A percentile compares a stretch with the other conserved stretches of the same genome.
These are phyloP conservation scores for Mortierella sp. DNA, from an alignment of 371 early-diverging fungal species.

Conservation along the genomic window DNA sequence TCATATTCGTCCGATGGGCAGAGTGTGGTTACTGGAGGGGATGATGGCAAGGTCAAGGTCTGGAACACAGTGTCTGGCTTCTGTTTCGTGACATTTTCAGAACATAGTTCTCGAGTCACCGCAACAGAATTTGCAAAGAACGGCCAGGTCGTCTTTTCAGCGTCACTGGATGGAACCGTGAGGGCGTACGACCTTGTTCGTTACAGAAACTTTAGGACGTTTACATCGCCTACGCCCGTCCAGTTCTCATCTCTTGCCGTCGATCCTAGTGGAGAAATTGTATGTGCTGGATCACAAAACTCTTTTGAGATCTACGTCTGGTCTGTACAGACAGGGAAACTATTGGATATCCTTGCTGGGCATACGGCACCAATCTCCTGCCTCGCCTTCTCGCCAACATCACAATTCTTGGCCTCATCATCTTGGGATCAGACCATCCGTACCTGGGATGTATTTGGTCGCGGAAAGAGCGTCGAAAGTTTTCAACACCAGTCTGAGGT, in stretches of 20 bases:
- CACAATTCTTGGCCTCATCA: conserved; percentile 80
- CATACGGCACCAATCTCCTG: conserved; percentile 93
- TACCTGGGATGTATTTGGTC: conserved; percentile 94
- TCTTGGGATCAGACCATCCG: conserved; percentile 97
- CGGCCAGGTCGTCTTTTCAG: conserved; percentile 92
- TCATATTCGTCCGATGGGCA: conserved; percentile 96
- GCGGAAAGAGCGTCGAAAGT: conserved; percentile 81
- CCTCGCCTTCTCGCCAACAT: conserved; percentile 87
- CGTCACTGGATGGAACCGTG: conserved; percentile 97
- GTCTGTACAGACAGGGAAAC: conserved; percentile 97
- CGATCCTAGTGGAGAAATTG: conserved; percentile 96
- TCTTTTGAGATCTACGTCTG: conserved; percentile 97
- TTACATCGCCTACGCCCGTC: conserved; percentile 95
- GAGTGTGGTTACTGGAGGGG: conserved; percentile 94
- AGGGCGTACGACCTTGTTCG: conserved; percentile 96
- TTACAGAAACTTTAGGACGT: conserved; percentile 97
- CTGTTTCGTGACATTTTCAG: conserved; percentile 97
- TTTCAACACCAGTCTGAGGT: conserved; percentile 89
- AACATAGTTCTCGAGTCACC: conserved; percentile 86
- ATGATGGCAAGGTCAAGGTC: conserved; percentile 96
- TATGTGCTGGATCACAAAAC: conserved; percentile 95
- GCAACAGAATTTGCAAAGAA: conserved; percentile 92
- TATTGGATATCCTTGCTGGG: conserved; percentile 93
- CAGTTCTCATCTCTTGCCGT: conserved; percentile 95
- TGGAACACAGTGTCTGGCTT: conserved; percentile 97